These are phyloP conservation scores for Phytophthora syringae DNA, from an alignment of 352 stramenopile species.

Conservation along the genomic window DNA sequence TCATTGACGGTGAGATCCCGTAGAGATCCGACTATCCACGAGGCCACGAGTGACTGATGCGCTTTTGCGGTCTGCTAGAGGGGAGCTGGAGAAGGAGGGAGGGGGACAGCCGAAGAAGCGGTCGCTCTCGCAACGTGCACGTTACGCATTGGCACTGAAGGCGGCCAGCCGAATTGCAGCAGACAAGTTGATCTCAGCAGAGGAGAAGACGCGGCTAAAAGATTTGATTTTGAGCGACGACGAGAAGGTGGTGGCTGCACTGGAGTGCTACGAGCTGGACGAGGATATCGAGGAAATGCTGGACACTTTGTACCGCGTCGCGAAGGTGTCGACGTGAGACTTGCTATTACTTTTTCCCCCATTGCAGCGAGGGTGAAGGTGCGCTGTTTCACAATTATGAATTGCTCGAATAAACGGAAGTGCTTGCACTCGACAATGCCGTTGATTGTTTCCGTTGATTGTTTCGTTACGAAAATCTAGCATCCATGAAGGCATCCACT, in stretches of 20 bases:
- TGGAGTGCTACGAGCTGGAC: constrained; percentile 86
- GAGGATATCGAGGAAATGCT: constrained; percentile 88
- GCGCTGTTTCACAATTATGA: constrained; percentile 19
- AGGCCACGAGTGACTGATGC: constrained; percentile 22
- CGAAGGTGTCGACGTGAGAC: constrained; percentile 53
- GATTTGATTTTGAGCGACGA: constrained; percentile 86
- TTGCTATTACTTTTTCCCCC: constrained; percentile 15
- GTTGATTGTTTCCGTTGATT: constrained; percentile 15
- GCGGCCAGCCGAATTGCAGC: constrained; percentile 77
- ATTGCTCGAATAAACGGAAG: constrained; percentile 22
- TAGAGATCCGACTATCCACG: constrained; percentile 10
- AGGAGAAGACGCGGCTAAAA: constrained; percentile 83
- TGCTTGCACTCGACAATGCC: constrained; percentile 12
- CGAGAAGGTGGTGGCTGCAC: constrained; percentile 73
- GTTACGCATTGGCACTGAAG: constrained; percentile 85
- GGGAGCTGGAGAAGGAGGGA: constrained; percentile 62
- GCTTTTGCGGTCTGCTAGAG: constrained; percentile 49
- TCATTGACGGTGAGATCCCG: constrained; percentile 64
- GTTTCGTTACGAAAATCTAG: constrained; percentile 20
- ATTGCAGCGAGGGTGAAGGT: no score
- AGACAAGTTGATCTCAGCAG: constrained; percentile 79
- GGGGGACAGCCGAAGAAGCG: constrained; percentile 50
- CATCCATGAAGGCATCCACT: constrained; percentile 76
- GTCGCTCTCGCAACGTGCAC: constrained; percentile 62
- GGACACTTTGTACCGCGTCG: constrained; percentile 81